Base-by-base conservation (phyloP, 75 land plant genomes). In the Isoetes taiwanensis region DNA sequence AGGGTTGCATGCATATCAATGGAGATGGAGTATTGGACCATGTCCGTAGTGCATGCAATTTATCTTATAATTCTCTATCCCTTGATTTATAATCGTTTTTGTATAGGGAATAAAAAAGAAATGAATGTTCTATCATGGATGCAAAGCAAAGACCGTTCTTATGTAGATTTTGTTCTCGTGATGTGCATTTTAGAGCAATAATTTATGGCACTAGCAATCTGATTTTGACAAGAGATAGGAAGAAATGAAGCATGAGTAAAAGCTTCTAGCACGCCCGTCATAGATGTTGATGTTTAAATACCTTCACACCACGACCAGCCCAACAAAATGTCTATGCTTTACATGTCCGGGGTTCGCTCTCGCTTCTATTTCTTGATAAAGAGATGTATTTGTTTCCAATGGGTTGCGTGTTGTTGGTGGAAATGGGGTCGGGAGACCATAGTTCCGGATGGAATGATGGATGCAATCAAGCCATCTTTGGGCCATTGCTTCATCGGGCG, bases 11-110 rank as follows among this genome's bases (percentile, higher is more conserved):
- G 57, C 96, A 94, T 70, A 72, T 94, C 34, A 94, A 94, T 68
- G 96, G 99, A 41, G 99, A 94, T 72, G 99, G 99, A 16, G 96
- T 94, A 55, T 57, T 94, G 35, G 99, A 94, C 64, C 99, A 94
- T 74, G 96, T 88, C 30, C 99, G 96, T 93, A 34, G n/a, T 54
- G 9, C 38, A 1, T 43, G 52, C 30, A 14, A 1, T 38, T 24
- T 21, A n/a, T 37, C 27, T 5, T 17, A 17, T 46, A 6, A 21
- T 46, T 63, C 37, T 54, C 33, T 26, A 23, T 32, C 16, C 20
- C 28, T 53, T 0, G n/a, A n/a, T n/a, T n/a, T n/a, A n/a, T n/a
- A n/a, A n/a, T n/a, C n/a, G n/a, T n/a, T n/a, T n/a, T n/a, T n/a
- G n/a, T n/a, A n/a, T n/a, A n/a, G n/a, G n/a, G n/a, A n/a, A n/a